Evolutionary conservation across 805 yeast genomes (phyloP), one percentile per base, ranked within the genome.

Genomic region (Candida dendrica): DNA sequence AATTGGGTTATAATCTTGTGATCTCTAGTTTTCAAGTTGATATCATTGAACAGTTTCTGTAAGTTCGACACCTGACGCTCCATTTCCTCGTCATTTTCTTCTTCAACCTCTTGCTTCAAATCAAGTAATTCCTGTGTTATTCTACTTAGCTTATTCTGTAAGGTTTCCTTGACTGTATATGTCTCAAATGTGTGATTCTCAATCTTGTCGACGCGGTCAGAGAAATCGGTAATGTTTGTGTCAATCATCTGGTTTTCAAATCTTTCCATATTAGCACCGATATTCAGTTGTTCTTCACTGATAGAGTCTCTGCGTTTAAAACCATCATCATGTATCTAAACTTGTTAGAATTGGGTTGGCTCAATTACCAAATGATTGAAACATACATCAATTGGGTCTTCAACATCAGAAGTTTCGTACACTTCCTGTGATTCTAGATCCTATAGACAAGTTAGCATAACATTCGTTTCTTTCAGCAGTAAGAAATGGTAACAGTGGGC

Each of bases 381-480:
- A 32, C 53, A 51, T 5, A 59, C 63, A 20, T 65, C 65, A 38
- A 68, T 68, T 3, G 65, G 53, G 42, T 72, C 77, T 3, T 75
- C 73, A 1, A 48, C 47, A 39, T 55, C 59, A 2, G 58, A 53
- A 6, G 76, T 69, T 51, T 72, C 77, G 45, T 60, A 72, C 2
- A 72, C 64, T 27, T 65, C 72, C 42, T 51, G 59, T 1, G 63
- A 47, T 3, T 48, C 56, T 20, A 40, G 29, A 37, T 59, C 65
- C 58, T 55, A 13, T n/a, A n/a, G n/a, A n/a, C n/a, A n/a, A n/a
- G n/a, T n/a, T n/a, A n/a, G n/a, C n/a, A n/a, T n/a, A n/a, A n/a
- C n/a, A n/a, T n/a, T n/a, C n/a, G n/a, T n/a, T n/a, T n/a, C n/a
- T n/a, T n/a, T n/a, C n/a, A n/a, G n/a, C n/a, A n/a, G n/a, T n/a